phyloP scores from a whole-genome alignment of 257 asterid genomes.

The Fraxinus cuspidata region DNA sequence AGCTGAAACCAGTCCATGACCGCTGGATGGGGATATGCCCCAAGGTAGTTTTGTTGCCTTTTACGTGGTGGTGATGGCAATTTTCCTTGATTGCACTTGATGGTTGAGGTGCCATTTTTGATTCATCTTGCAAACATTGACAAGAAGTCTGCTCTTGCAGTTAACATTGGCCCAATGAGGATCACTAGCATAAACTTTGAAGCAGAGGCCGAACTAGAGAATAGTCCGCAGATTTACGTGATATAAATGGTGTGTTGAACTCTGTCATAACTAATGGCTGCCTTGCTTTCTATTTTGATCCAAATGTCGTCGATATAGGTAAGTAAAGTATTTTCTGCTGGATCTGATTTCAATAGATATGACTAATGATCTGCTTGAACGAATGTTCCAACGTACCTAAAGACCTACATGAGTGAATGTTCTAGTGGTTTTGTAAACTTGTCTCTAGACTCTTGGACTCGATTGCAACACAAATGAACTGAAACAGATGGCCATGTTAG shows the following conservation, averaged over 20 bases:
- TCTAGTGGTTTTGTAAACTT: too few relatives aligned
- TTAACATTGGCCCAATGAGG: conserved; percentile 82
- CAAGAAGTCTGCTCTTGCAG: conserved; percentile 46
- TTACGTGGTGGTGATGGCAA: neutral
- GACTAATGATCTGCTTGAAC: too few relatives aligned
- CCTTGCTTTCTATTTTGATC: neutral
- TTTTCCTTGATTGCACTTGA: neutral
- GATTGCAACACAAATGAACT: too few relatives aligned
- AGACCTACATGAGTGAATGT: too few relatives aligned
- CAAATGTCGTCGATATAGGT: neutral
- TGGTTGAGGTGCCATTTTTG: conserved; percentile 2
- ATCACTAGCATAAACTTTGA: conserved; percentile 64
- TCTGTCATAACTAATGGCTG: neutral
- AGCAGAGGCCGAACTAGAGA: conserved; percentile 40
- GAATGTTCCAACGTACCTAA: too few relatives aligned
- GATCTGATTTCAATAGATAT: neutral
- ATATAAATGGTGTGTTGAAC: conserved; percentile 1
- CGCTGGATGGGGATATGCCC: too few relatives aligned
- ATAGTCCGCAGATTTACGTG: conserved; percentile 21
- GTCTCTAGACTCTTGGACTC: too few relatives aligned
- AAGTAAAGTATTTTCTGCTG: neutral
- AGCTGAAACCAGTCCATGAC: too few relatives aligned
- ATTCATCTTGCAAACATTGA: conserved; percentile 10
- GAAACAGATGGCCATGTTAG: too few relatives aligned
- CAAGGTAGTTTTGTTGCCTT: too few relatives aligned